Conservation (phyloP, 2,329 filamentous ascomycete species). For the Colletotrichum costaricense region DNA sequence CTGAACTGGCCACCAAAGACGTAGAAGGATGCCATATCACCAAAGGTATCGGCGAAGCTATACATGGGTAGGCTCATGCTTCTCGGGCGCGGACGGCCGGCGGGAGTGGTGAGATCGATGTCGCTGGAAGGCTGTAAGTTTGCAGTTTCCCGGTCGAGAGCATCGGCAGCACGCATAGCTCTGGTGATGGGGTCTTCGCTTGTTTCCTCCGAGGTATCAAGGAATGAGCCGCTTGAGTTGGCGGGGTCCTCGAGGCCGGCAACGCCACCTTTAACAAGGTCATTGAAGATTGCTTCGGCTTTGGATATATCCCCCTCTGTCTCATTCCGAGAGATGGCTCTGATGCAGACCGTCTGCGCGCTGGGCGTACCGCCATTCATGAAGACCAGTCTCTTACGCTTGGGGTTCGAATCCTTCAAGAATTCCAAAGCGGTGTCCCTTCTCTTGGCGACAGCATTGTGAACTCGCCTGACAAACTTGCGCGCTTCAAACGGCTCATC, state of each 20-base stretch:
- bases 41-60: slow-evolving; percentile 54
- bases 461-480: slow-evolving; percentile 59
- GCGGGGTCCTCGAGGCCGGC: slow-evolving; percentile 46
- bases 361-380: slow-evolving; percentile 68
- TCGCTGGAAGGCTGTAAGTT: slow-evolving; percentile 62
- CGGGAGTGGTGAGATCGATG: slow-evolving; percentile 55
- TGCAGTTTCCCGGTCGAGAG: slow-evolving; percentile 66
- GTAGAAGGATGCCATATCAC: slow-evolving; percentile 59
- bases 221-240: slow-evolving; percentile 16
- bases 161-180: slow-evolving; percentile 70
- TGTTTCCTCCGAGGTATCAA: slow-evolving; percentile 7
- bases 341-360: slow-evolving; percentile 66
- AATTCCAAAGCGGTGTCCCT: slow-evolving; percentile 62
- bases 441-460: slow-evolving; percentile 61
- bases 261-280: slow-evolving; percentile 62
- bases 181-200: slow-evolving; percentile 61
- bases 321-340: slow-evolving; percentile 63
- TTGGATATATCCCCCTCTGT: slow-evolving; percentile 60
- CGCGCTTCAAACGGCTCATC: slow-evolving; percentile 43
- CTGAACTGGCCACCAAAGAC: slow-evolving; percentile 53
- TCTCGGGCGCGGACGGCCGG: slow-evolving; percentile 53
- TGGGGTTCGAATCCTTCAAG: slow-evolving; percentile 56
- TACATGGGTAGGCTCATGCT: slow-evolving; percentile 64
- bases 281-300: slow-evolving; percentile 63
- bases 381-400: slow-evolving; percentile 67